Evolutionary conservation across 2,329 filamentous ascomycete species (phyloP).

Genomic region (Calonectria naviculata): DNA sequence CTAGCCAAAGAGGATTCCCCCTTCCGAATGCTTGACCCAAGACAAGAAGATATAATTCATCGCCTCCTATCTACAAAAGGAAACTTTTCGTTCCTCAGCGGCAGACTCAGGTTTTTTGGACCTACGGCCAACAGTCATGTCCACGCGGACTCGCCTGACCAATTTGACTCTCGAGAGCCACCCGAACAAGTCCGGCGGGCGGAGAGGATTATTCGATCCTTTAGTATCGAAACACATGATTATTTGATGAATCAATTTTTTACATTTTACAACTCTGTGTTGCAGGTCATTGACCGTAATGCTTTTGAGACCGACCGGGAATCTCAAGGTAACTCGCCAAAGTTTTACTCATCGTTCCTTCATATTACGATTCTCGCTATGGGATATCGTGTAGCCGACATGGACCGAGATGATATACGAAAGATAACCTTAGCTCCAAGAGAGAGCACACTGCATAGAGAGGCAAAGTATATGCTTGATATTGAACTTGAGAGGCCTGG

Average conservation of each 20-base stretch:
- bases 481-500: constrained; percentile 63
- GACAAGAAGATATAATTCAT: constrained; percentile 60
- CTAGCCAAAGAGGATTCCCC: constrained; percentile 44
- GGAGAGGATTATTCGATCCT: constrained; percentile 58
- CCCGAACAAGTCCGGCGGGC: constrained; percentile 59
- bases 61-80: constrained; percentile 61
- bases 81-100: constrained; percentile 61
- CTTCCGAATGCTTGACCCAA: constrained; percentile 51
- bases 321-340: constrained; percentile 50
- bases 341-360: constrained; percentile 63
- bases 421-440: constrained; percentile 56
- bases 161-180: constrained; percentile 50
- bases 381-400: constrained; percentile 63
- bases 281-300: constrained; percentile 60
- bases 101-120: constrained; percentile 63
- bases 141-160: constrained; percentile 52
- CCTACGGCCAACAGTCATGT: constrained; percentile 65
- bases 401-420: constrained; percentile 59
- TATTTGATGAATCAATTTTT: constrained; percentile 65
- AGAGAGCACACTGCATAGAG: constrained; percentile 64
- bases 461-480: constrained; percentile 66
- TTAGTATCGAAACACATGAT: constrained; percentile 59
- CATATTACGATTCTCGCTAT: constrained; percentile 64
- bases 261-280: constrained; percentile 60
- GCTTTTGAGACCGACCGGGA: constrained; percentile 61